Conservation (phyloP, 805 yeast species). For the Clavispora vitiphila region DNA sequence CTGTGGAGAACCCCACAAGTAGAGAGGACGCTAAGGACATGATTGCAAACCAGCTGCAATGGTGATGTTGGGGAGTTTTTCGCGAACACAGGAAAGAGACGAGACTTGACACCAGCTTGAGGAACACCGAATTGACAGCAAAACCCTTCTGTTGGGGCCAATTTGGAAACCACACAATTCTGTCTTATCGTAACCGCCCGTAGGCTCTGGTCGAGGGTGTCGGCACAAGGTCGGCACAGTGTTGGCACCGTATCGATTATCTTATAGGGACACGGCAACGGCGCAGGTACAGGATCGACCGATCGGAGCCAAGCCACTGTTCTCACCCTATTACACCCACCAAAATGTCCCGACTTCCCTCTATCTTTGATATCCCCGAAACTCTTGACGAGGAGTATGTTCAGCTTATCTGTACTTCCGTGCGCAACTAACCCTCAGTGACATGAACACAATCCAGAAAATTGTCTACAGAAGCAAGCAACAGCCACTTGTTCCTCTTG, state of each 20-base stretch:
- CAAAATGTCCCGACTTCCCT: constrained; percentile 30
- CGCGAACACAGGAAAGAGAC: no score
- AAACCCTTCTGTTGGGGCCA: no score
- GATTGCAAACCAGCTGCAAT: background rate
- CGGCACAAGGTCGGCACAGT: no score
- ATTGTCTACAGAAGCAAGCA: constrained; percentile 63
- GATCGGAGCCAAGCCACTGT: background rate
- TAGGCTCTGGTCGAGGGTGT: no score
- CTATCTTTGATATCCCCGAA: constrained; percentile 41
- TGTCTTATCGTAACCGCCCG: no score
- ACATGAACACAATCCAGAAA: constrained; percentile 47
- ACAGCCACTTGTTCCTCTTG: constrained; percentile 87
- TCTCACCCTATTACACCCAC: background rate
- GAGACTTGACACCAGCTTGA: no score
- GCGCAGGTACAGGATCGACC: background rate
- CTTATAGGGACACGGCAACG: no score
- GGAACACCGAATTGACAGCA: no score
- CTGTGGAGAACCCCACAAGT: background rate
- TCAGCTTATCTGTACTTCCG: background rate
- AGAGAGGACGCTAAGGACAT: background rate
- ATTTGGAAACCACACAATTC: no score
- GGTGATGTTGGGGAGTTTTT: no score
- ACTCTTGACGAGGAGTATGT: constrained; percentile 44
- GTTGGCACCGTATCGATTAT: no score
- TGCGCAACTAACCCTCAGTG: constrained; percentile 16